A percentile compares a stretch with the other conserved stretches of the same genome.
phyloP scores from a whole-genome alignment of 1,284 basidiomycete genomes.

The Moesziomyces parantarcticus region DNA sequence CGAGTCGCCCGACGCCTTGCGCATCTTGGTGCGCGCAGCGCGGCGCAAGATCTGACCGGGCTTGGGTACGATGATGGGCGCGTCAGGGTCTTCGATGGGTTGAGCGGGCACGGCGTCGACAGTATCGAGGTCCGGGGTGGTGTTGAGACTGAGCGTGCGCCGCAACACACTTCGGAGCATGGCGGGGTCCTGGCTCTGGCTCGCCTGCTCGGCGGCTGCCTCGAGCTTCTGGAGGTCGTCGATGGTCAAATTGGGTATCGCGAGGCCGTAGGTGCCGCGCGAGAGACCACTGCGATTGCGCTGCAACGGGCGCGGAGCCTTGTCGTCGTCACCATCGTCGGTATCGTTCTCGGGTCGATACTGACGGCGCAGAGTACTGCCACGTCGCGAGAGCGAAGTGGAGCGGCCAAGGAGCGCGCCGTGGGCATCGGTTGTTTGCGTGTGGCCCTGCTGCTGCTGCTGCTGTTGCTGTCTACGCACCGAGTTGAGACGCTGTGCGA shows the following conservation, averaged over 20 bases:
- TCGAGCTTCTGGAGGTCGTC: slow-evolving; percentile 91
- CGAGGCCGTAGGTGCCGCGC: slow-evolving; percentile 21
- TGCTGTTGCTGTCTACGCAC: slow-evolving; percentile 43
- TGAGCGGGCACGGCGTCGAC: slow-evolving; percentile 36
- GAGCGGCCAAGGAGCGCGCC: slow-evolving; percentile 44
- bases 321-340: slow-evolving; percentile 72
- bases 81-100: slow-evolving; percentile 80
- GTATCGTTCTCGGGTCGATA: slow-evolving; percentile 77
- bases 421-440: slow-evolving; percentile 13
- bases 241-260: slow-evolving; percentile 79
- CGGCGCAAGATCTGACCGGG: slow-evolving; percentile 90
- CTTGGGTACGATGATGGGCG: slow-evolving; percentile 86
- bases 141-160: slow-evolving; percentile 83
- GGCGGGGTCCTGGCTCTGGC: slow-evolving; percentile 81
- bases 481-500: slow-evolving; percentile 43
- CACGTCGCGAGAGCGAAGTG: slow-evolving; percentile 60
- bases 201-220: slow-evolving; percentile 82
- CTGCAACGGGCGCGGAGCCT: slow-evolving; percentile 30
- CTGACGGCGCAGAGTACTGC: slow-evolving; percentile 63
- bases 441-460: slow-evolving; percentile 28
- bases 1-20: slow-evolving; percentile 85
- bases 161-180: slow-evolving; percentile 83
- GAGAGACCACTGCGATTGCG: slow-evolving; percentile 40
- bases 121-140: slow-evolving; percentile 31
- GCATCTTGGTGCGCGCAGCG: slow-evolving; percentile 91